These are phyloP conservation scores for Thermothelomyces thermophilus DNA, from an alignment of 2,329 filamentous ascomycete species.

Conservation along the genomic window DNA sequence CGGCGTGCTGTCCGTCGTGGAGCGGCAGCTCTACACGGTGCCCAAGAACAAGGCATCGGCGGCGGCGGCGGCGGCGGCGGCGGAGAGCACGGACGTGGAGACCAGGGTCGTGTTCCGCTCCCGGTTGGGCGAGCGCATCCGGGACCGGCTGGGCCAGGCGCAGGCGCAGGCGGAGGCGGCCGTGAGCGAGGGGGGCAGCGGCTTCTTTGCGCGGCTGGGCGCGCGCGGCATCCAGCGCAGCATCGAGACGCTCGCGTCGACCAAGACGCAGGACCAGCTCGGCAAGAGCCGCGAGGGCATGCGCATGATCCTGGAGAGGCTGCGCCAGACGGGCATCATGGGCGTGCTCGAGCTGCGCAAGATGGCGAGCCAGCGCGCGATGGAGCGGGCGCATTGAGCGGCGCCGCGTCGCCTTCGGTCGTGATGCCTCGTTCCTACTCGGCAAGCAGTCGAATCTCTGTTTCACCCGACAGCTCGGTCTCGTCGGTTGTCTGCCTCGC, in stretches of 20 bases:
- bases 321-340: constrained; percentile 52
- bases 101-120: constrained; percentile 71
- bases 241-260: constrained; percentile 72
- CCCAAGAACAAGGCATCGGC: constrained; percentile 17
- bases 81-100: constrained; percentile 55
- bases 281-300: constrained; percentile 78
- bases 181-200: constrained; percentile 36
- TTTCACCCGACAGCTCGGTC: background rate
- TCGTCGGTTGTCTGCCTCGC: background rate
- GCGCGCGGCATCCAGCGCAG: constrained; percentile 67
- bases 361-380: constrained; percentile 31
- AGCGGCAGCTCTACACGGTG: constrained; percentile 62
- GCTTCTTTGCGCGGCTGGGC: constrained; percentile 54
- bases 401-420: background rate
- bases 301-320: constrained; percentile 69
- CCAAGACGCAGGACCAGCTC: constrained; percentile 69
- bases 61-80: constrained; percentile 5
- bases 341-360: constrained; percentile 52
- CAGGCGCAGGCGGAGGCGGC: constrained; percentile 34
- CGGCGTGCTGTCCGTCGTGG: constrained; percentile 70
- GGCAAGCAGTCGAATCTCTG: too few species aligned
- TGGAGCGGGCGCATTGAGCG: constrained; percentile 14
- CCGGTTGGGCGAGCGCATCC: constrained; percentile 61
- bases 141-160: constrained; percentile 35
- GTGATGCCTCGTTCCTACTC: background rate